Evolutionary conservation across 768 basidiomycete species (phyloP).

Genomic region (Lyophyllum atratum): DNA sequence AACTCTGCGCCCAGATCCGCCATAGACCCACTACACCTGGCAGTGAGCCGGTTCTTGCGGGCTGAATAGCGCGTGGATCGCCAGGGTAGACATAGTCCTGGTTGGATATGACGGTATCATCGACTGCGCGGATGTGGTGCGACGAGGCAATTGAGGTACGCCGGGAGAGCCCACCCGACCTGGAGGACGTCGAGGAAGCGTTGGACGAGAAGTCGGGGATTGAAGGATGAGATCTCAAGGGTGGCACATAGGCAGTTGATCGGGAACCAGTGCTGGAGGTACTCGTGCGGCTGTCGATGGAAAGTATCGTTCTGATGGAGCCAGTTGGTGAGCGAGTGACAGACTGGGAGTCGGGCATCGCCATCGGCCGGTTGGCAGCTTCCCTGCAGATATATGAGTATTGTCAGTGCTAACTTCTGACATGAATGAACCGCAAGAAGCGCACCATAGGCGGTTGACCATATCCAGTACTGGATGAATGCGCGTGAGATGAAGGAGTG

Average conservation of each 20-base stretch:
- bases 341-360: conserved; percentile 48
- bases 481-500: conserved; percentile 45
- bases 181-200: conserved; percentile 24
- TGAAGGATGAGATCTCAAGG: conserved; percentile 68
- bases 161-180: conserved; percentile 32
- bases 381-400: conserved; percentile 53
- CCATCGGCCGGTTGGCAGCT: conserved; percentile 62
- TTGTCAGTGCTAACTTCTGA: background rate
- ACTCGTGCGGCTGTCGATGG: conserved; percentile 49
- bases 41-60: conserved; percentile 47
- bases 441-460: conserved; percentile 87
- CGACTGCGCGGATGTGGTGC: conserved; percentile 66
- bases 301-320: conserved; percentile 72
- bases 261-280: conserved; percentile 57
- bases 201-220: conserved; percentile 59
- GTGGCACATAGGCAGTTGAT: conserved; percentile 78
- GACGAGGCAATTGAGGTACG: conserved; percentile 53
- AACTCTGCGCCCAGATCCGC: conserved; percentile 68
- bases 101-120: conserved; percentile 70
- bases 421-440: conserved; percentile 14
- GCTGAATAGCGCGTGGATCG: conserved; percentile 72
- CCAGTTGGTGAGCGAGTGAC: conserved; percentile 52
- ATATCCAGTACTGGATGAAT: conserved; percentile 54
- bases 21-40: conserved; percentile 70
- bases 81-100: conserved; percentile 72